phyloP scores from a whole-genome alignment of 2,329 filamentous ascomycete genomes.

The Trichoderma sp. region DNA sequence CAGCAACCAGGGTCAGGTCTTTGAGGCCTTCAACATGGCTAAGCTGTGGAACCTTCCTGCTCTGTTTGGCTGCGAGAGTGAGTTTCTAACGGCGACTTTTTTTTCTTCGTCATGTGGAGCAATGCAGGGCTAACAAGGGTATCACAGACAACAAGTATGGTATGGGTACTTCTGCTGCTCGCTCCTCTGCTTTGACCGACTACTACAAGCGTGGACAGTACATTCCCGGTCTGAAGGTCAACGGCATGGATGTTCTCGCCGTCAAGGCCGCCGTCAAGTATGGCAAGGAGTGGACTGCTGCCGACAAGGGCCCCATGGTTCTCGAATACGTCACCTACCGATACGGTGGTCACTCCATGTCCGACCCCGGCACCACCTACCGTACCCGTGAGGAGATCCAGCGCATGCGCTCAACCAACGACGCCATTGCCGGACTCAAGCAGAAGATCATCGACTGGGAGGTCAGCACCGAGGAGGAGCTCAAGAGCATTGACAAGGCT shows the following conservation, averaged over 20 bases:
- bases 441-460: conserved; percentile 97
- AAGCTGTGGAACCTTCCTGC: conserved; percentile 97
- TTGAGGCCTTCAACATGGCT: conserved; percentile 99
- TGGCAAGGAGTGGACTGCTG: conserved; percentile 80
- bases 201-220: conserved; percentile 99
- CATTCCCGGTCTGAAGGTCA: conserved; percentile 98
- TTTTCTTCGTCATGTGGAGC: neutral
- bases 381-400: conserved; percentile 98
- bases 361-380: conserved; percentile 98
- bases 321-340: conserved; percentile 99
- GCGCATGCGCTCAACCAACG: conserved; percentile 98
- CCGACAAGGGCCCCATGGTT: conserved; percentile 88
- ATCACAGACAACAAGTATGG: conserved; percentile 96
- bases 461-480: conserved; percentile 86
- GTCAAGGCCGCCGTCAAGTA: conserved; percentile 96
- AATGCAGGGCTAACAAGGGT: neutral
- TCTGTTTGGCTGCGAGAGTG: conserved; percentile 97
- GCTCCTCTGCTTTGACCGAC: conserved; percentile 92
- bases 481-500: conserved; percentile 95
- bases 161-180: conserved; percentile 95
- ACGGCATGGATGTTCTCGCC: conserved; percentile 98
- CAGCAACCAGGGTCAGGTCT: conserved; percentile 98
- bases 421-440: conserved; percentile 97
- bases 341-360: conserved; percentile 99
- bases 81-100: conserved; percentile 39